phyloP scores from a whole-genome alignment of 192 early-diverging fungal genomes.

The Dissophora globulifera region DNA sequence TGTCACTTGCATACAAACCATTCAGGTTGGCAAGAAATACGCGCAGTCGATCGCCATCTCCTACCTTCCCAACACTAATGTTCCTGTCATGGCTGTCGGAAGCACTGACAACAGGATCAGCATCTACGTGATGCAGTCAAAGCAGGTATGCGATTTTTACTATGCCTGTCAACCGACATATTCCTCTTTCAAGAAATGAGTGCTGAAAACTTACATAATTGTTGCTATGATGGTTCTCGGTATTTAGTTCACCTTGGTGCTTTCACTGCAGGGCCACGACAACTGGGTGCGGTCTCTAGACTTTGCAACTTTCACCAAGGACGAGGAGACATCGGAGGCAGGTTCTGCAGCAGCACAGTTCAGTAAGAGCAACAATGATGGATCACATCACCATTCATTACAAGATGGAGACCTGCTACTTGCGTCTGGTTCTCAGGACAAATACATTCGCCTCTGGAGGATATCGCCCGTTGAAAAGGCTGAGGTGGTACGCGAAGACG shows the following conservation, averaged over 20 bases:
- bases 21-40: conserved; percentile 73
- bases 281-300: conserved; percentile 92
- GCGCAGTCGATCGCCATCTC: conserved; percentile 74
- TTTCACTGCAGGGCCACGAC: conserved; percentile 87
- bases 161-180: too few species aligned
- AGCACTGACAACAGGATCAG: conserved; percentile 82
- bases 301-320: conserved; percentile 70
- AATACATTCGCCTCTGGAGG: conserved; percentile 93
- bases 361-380: neutral
- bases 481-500: conserved; percentile 1
- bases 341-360: conserved; percentile 10
- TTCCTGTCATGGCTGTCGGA: conserved; percentile 81
- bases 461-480: conserved; percentile 56
- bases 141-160: conserved; percentile 39
- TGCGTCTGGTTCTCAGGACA: conserved; percentile 91
- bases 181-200: too few species aligned
- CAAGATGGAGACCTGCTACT: conserved; percentile 84
- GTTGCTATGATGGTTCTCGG: neutral
- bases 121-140: conserved; percentile 69
- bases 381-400: conserved; percentile 62
- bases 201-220: too few species aligned
- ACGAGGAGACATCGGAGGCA: conserved; percentile 5
- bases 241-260: conserved; percentile 67
- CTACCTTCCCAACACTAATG: conserved; percentile 70
- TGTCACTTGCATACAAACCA: conserved; percentile 72